A percentile compares a stretch with the other conserved stretches of the same genome.
Evolutionary conservation across 2,329 filamentous ascomycete genomes (phyloP).

Genomic region (Stylonectria norvegica): DNA sequence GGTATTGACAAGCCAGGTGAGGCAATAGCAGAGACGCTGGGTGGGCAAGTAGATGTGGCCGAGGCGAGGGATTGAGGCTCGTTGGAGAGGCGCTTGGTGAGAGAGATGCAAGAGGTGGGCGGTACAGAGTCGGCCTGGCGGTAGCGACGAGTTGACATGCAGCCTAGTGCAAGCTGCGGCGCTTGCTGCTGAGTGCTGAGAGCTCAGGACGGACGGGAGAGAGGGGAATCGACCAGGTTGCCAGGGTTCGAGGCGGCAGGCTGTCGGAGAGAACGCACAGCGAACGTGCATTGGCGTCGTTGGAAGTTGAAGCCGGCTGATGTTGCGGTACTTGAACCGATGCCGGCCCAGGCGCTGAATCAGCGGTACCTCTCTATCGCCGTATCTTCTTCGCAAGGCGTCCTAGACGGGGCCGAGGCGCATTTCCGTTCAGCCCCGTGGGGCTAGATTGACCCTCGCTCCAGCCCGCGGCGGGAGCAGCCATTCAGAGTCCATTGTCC

Average conservation of each 20-base stretch:
- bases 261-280: conserved; percentile 4
- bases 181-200: no score
- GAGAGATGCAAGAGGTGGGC: conserved; percentile 21
- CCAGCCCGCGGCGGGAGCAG: conserved; percentile 15
- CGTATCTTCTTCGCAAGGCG: conserved; percentile 18
- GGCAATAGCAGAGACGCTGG: conserved; percentile 17
- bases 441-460: conserved; percentile 17
- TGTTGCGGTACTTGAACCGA: conserved; percentile 8
- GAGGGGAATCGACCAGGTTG: neutral
- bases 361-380: conserved; percentile 15
- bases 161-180: conserved; percentile 13
- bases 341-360: neutral
- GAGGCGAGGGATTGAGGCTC: conserved; percentile 24
- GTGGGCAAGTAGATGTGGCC: conserved; percentile 22
- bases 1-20: no score
- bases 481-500: conserved; percentile 15
- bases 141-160: conserved; percentile 23
- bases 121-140: conserved; percentile 12
- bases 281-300: conserved; percentile 16
- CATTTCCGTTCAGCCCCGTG: conserved; percentile 24
- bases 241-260: neutral
- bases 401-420: conserved; percentile 27
- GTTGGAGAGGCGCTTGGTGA: conserved; percentile 14
- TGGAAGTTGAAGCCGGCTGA: conserved; percentile 4
- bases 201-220: conserved; percentile 5